Percentiles rank a stretch among this genome's conserved stretches.
Conservation (phyloP, 371 early-diverging fungal species). For the Fennellomyces sp. region DNA sequence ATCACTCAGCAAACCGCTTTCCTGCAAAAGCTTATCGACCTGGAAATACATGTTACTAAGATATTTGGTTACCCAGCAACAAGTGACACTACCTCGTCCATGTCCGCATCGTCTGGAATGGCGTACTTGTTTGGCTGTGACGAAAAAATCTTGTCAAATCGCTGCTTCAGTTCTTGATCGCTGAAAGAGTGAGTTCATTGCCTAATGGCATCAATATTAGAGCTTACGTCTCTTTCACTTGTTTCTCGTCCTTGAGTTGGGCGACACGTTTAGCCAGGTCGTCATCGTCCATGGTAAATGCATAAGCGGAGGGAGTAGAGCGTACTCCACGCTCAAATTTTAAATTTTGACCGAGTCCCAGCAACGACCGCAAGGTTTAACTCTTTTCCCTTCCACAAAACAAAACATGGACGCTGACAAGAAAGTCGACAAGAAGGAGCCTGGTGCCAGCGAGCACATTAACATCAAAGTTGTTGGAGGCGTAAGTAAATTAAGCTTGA, state of each 20-base stretch:
- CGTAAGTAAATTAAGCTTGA: conserved; percentile 61
- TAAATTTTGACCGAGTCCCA: background rate
- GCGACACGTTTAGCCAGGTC: conserved; percentile 12
- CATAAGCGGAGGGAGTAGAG: background rate
- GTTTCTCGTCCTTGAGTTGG: conserved; percentile 2
- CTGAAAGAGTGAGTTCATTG: background rate
- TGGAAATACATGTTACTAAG: background rate
- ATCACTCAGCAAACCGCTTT: conserved; percentile 4
- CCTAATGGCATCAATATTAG: background rate
- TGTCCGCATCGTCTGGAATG: conserved; percentile 22
- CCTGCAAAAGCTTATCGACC: conserved; percentile 17
- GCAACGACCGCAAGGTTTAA: background rate
- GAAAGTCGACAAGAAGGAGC: conserved; percentile 58
- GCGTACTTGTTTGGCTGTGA: conserved; percentile 21
- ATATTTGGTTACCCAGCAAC: background rate
- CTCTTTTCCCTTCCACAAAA: too few species aligned
- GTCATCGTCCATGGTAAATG: conserved; percentile 1
- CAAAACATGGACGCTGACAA: conserved; percentile 4
- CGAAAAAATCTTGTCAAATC: conserved; percentile 35
- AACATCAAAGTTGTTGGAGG: conserved; percentile 87
- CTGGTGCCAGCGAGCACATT: conserved; percentile 72
- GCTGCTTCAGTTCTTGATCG: conserved; percentile 28
- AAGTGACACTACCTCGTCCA: conserved; percentile 7
- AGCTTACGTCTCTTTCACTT: conserved; percentile 9
- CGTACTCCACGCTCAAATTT: background rate